phyloP scores from a whole-genome alignment of 108 stramenopile species.

The Nitzschia palea region DNA sequence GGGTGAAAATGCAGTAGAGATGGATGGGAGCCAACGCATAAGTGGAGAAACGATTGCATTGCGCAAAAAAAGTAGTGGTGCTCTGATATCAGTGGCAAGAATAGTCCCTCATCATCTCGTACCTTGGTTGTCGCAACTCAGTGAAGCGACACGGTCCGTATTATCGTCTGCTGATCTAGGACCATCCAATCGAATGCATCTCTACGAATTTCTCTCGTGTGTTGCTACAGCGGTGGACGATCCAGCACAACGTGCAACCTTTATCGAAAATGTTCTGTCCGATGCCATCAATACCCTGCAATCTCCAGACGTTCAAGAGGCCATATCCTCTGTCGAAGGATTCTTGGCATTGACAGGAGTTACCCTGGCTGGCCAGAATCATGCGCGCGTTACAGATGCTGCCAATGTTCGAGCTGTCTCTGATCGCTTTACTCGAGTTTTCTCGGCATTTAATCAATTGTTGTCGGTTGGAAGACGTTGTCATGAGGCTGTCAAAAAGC shows the following conservation, averaged over 20 bases:
- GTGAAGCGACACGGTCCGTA: constrained; percentile 62
- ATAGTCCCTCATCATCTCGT: constrained; percentile 77
- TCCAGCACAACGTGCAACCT: constrained; percentile 64
- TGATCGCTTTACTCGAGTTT: constrained; percentile 49
- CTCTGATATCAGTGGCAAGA: constrained; percentile 78
- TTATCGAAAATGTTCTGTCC: constrained; percentile 76
- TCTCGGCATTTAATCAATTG: constrained; percentile 82
- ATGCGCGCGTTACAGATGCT: constrained; percentile 63
- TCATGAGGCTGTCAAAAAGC: constrained; percentile 80
- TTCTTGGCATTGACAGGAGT: constrained; percentile 68
- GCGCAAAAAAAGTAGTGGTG: constrained; percentile 77
- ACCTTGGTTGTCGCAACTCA: constrained; percentile 79
- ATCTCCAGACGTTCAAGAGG: constrained; percentile 48
- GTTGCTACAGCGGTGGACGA: constrained; percentile 86
- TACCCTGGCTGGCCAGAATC: constrained; percentile 55
- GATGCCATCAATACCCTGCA: constrained; percentile 64
- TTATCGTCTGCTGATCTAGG: constrained; percentile 59
- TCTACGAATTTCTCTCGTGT: constrained; percentile 85
- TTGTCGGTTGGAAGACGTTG: constrained; percentile 87
- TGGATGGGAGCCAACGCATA: constrained; percentile 28
- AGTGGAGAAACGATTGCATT: constrained; percentile 71
- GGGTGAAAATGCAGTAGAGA: constrained; percentile 32
- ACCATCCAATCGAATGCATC: constrained; percentile 81
- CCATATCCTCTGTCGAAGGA: constrained; percentile 55
- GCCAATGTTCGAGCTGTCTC: constrained; percentile 64